phyloP scores from a whole-genome alignment of 2,329 filamentous ascomycete species.

The Venturia carpophila region DNA sequence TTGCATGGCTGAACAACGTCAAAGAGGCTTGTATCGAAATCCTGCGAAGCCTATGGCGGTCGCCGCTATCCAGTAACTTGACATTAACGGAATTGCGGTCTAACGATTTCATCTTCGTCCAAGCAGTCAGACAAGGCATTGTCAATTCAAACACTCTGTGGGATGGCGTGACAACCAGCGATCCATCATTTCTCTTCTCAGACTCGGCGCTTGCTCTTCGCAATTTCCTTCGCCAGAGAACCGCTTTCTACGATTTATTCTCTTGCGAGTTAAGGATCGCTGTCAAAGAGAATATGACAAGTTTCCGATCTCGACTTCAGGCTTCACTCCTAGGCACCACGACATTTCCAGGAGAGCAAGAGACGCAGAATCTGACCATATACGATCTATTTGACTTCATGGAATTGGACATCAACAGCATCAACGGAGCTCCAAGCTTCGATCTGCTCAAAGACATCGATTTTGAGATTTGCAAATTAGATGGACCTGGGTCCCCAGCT shows the following conservation, averaged over 20 bases:
- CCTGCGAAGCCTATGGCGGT: slow-evolving; percentile 74
- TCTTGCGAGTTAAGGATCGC: slow-evolving; percentile 76
- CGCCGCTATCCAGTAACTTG: slow-evolving; percentile 65
- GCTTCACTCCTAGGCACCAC: slow-evolving; percentile 70
- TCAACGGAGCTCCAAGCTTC: slow-evolving; percentile 46
- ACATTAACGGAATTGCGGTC: slow-evolving; percentile 72
- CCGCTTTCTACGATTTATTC: slow-evolving; percentile 75
- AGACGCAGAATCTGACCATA: slow-evolving; percentile 62
- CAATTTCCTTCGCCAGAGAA: slow-evolving; percentile 70
- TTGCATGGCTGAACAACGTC: slow-evolving; percentile 36
- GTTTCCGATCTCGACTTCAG: slow-evolving; percentile 39
- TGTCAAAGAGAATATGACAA: slow-evolving; percentile 59
- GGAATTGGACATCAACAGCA: slow-evolving; percentile 49
- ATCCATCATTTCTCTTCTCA: slow-evolving; percentile 60
- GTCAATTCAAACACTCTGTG: slow-evolving; percentile 63
- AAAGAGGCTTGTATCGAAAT: slow-evolving; percentile 48
- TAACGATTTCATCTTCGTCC: slow-evolving; percentile 70
- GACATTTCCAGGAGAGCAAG: slow-evolving; percentile 49
- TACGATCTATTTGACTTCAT: slow-evolving; percentile 94
- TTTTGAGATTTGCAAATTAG: slow-evolving; percentile 55
- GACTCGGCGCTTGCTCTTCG: slow-evolving; percentile 61
- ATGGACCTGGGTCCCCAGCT: slow-evolving; percentile 48
- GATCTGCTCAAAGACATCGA: slow-evolving; percentile 58
- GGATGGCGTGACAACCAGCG: slow-evolving; percentile 57
- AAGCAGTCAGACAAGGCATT: slow-evolving; percentile 64